These are phyloP conservation scores for Elaeis guineensis DNA, from an alignment of 176 grass and related monocot species.

Conservation along the genomic window DNA sequence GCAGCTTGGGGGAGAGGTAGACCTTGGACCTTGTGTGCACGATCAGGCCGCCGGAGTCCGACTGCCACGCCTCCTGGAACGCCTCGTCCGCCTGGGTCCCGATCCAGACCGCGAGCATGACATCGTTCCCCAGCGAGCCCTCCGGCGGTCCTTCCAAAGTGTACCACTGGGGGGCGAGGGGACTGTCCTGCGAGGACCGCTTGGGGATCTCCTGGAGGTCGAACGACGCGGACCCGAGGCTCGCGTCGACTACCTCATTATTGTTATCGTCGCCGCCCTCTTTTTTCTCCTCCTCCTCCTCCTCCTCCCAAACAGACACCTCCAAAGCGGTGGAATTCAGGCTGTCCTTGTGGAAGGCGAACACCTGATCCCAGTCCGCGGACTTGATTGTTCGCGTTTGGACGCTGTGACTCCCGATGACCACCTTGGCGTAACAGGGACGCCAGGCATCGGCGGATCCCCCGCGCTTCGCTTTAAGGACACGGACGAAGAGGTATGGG, in stretches of 20 bases:
- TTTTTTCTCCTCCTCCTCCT: slow-evolving; percentile 30
- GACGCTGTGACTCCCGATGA: slow-evolving; percentile 73
- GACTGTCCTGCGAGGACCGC: slow-evolving; percentile 68
- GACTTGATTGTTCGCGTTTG: slow-evolving; percentile 34
- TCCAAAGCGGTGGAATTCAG: slow-evolving; percentile 73
- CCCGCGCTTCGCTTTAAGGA: slow-evolving; percentile 77
- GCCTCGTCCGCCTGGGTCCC: slow-evolving; percentile 94
- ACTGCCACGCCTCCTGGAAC: slow-evolving; percentile 97
- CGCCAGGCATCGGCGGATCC: slow-evolving; percentile 15
- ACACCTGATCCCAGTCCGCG: slow-evolving; percentile 90
- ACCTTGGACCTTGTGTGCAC: slow-evolving; percentile 87
- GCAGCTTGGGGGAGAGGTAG: slow-evolving; percentile 89
- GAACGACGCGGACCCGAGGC: slow-evolving; percentile 65
- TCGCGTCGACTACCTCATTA: slow-evolving; percentile 23
- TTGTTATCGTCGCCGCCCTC: slow-evolving; percentile 33
- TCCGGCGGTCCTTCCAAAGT: slow-evolving; percentile 53
- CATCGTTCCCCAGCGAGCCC: slow-evolving; percentile 36
- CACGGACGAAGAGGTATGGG: slow-evolving; percentile 79
- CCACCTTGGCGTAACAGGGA: slow-evolving; percentile 50
- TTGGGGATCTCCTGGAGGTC: slow-evolving; percentile 84
- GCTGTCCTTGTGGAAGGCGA: slow-evolving; percentile 84
- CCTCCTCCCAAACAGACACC: slow-evolving; percentile 63
- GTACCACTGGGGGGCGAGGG: slow-evolving; percentile 98
- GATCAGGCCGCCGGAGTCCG: slow-evolving; percentile 71
- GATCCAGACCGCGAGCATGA: slow-evolving; percentile 94